phyloP scores from a whole-genome alignment of 2,329 filamentous ascomycete species.

The Diaporthe helianthi region DNA sequence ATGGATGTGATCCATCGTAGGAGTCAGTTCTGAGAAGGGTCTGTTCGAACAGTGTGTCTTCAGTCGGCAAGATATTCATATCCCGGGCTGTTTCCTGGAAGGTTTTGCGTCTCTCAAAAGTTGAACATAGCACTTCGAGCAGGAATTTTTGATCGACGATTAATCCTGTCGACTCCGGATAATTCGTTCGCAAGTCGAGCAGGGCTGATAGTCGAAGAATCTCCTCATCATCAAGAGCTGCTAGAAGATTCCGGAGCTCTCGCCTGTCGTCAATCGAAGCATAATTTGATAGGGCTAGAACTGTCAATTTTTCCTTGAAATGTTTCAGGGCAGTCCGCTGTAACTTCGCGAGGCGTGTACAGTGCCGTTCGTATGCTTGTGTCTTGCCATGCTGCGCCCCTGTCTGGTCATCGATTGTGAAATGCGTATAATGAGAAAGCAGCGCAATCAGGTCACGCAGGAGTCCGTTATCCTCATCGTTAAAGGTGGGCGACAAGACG shows the following conservation, averaged over 20 bases:
- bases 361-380: constrained; percentile 82
- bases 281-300: constrained; percentile 91
- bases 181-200: constrained; percentile 82
- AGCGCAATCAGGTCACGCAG: constrained; percentile 82
- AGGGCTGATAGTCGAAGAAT: constrained; percentile 71
- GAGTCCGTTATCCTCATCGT: constrained; percentile 75
- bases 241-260: constrained; percentile 80
- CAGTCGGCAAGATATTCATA: constrained; percentile 83
- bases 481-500: constrained; percentile 78
- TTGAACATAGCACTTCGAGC: constrained; percentile 75
- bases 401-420: constrained; percentile 90
- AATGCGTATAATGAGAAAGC: constrained; percentile 86
- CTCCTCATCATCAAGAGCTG: constrained; percentile 76
- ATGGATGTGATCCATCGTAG: constrained; percentile 85
- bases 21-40: constrained; percentile 80
- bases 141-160: constrained; percentile 68
- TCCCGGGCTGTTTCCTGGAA: constrained; percentile 81
- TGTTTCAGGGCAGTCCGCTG: constrained; percentile 80
- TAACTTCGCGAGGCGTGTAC: constrained; percentile 75
- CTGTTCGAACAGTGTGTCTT: constrained; percentile 79
- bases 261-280: constrained; percentile 81
- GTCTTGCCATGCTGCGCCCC: constrained; percentile 75
- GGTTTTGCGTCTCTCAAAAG: constrained; percentile 77
- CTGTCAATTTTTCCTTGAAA: constrained; percentile 90
- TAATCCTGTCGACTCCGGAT: constrained; percentile 75